A percentile compares a stretch with the other conserved stretches of the same genome.
phyloP scores from a whole-genome alignment of 179 eudicot species.

The Nepenthes alata region DNA sequence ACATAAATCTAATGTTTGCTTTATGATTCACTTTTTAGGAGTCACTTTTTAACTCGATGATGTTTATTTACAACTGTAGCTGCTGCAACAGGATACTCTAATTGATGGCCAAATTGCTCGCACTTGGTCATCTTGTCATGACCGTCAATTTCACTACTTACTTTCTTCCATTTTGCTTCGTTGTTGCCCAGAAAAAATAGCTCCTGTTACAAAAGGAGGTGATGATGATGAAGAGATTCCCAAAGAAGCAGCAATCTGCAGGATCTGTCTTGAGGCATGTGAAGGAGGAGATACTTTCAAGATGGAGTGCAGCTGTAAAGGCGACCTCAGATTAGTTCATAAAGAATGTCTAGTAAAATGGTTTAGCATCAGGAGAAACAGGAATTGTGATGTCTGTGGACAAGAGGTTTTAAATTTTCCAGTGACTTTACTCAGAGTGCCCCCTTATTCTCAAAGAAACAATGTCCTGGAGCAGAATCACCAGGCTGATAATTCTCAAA shows the following conservation, averaged over 20 bases:
- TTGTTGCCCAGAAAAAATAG: constrained; percentile 34
- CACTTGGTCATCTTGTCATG: not conserved
- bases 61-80: too few species aligned
- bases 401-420: constrained; percentile 78
- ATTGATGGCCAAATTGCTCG: too few species aligned
- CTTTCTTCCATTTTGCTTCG: not conserved
- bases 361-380: constrained; percentile 73
- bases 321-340: constrained; percentile 80
- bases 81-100: too few species aligned
- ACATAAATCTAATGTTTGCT: too few species aligned
- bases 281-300: constrained; percentile 72
- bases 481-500: constrained; percentile 18
- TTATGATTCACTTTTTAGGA: too few species aligned
- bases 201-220: constrained; percentile 26
- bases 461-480: constrained; percentile 24
- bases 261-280: constrained; percentile 73
- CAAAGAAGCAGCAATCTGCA: constrained; percentile 83
- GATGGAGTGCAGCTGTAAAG: constrained; percentile 96
- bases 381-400: constrained; percentile 74
- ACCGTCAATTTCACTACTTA: not conserved
- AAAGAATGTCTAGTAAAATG: constrained; percentile 80
- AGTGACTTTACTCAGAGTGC: constrained; percentile 67
- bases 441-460: constrained; percentile 28
- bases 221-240: constrained; percentile 75
- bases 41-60: too few species aligned